These are phyloP conservation scores for Gaeumannomyces sp. DNA, from an alignment of 2,329 filamentous ascomycete genomes.

Conservation along the genomic window DNA sequence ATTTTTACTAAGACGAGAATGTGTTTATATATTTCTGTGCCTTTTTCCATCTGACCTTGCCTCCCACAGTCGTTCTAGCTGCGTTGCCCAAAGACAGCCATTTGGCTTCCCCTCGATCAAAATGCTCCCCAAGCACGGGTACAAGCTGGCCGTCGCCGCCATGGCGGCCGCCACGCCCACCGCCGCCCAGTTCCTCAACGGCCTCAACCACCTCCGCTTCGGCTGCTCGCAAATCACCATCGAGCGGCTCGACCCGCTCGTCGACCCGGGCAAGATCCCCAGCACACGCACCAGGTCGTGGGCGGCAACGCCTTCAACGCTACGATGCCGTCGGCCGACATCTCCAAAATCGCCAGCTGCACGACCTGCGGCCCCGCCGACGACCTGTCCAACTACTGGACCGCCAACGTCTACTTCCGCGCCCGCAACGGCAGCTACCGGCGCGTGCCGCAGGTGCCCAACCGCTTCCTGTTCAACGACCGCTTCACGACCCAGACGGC, in stretches of 20 bases:
- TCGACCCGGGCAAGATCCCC: constrained; percentile 29
- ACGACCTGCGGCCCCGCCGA: constrained; percentile 23
- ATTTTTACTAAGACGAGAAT: no score
- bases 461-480: constrained; percentile 12
- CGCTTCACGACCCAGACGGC: constrained; percentile 3
- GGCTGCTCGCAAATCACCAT: constrained; percentile 19
- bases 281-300: constrained; percentile 33
- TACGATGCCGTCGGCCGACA: constrained; percentile 23
- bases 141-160: no score
- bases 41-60: no score
- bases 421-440: constrained; percentile 23
- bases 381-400: constrained; percentile 28
- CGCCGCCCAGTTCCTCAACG: neutral
- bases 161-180: no score
- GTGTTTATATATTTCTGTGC: no score
- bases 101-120: no score
- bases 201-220: constrained; percentile 16
- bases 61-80: no score
- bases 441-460: constrained; percentile 27
- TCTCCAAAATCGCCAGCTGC: constrained; percentile 11
- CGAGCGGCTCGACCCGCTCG: constrained; percentile 16
- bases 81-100: no score
- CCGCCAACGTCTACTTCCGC: constrained; percentile 19
- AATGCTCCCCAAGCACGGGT: no score
- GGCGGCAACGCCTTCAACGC: constrained; percentile 34